Evolutionary conservation across 208 protist genomes (phyloP).

Genomic region (Leptomonas pyrrhocoris): DNA sequence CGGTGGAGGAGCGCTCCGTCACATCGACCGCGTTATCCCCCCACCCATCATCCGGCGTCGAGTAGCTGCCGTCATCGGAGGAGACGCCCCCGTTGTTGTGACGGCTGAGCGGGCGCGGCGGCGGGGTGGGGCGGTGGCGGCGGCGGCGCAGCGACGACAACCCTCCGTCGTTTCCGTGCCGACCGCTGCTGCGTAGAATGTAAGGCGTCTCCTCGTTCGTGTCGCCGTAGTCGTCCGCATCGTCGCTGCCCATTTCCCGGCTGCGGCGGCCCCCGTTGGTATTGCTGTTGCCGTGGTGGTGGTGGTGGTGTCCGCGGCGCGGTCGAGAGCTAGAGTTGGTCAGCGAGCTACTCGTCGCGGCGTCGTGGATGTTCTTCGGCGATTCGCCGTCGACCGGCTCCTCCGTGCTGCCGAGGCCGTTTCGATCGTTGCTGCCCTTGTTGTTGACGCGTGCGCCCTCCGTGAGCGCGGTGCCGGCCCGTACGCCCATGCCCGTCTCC

Average conservation of each 20-base stretch:
- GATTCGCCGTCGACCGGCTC: slow-evolving; percentile 8
- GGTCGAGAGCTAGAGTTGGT: neutral
- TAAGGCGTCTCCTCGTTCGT: slow-evolving; percentile 3
- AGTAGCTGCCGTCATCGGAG: slow-evolving; percentile 2
- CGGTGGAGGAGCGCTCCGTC: slow-evolving; percentile 15
- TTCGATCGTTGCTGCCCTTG: neutral
- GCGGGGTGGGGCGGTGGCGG: neutral
- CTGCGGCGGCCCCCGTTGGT: too few relatives aligned
- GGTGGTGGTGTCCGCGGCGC: neutral
- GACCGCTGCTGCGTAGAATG: slow-evolving; percentile 3
- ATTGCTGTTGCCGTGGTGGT: neutral
- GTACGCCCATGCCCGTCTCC: slow-evolving; percentile 5
- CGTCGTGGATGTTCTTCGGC: slow-evolving; percentile 9
- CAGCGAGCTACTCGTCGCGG: slow-evolving; percentile 7
- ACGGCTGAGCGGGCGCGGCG: neutral
- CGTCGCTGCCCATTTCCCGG: neutral
- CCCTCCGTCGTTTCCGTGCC: neutral
- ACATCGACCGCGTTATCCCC: neutral
- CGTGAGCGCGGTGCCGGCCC: slow-evolving; percentile 15
- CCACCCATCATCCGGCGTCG: neutral
- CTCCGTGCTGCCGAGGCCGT: neutral
- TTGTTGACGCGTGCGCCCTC: neutral
- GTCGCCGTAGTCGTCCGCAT: neutral
- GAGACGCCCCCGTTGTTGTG: neutral
- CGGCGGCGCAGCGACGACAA: slow-evolving; percentile 13